These are phyloP conservation scores for Cardamine chenopodiifolia DNA, from an alignment of 345 rosid genomes.

Conservation along the genomic window DNA sequence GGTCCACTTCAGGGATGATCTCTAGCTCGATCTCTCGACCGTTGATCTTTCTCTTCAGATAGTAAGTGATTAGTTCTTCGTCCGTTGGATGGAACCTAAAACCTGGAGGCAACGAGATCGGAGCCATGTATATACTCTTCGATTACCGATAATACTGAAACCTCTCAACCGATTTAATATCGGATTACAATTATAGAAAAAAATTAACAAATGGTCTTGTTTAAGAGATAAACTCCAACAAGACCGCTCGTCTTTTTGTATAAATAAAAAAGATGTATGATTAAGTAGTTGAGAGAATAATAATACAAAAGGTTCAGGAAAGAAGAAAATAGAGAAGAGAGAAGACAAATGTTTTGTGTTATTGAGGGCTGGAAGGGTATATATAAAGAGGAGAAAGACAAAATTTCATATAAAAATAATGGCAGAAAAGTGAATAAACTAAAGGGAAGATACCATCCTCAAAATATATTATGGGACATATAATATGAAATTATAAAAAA, in stretches of 20 bases:
- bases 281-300: background rate
- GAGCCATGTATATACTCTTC: slow-evolving; percentile 49
- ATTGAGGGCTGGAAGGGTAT: slow-evolving; percentile 13
- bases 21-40: slow-evolving; percentile 67
- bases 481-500: slow-evolving; percentile 1
- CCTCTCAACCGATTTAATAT: background rate
- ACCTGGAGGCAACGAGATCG: slow-evolving; percentile 78
- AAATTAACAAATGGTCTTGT: slow-evolving; percentile 31
- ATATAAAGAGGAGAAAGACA: slow-evolving; percentile 26
- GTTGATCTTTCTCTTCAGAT: slow-evolving; percentile 72
- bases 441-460: slow-evolving; percentile 16
- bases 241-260: slow-evolving; percentile 18
- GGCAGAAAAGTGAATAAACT: slow-evolving; percentile 2
- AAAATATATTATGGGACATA: background rate
- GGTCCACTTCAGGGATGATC: slow-evolving; percentile 77
- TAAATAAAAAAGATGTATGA: background rate
- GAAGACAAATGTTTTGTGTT: slow-evolving; percentile 32
- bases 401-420: slow-evolving; percentile 9
- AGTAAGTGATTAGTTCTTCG: slow-evolving; percentile 73
- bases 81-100: slow-evolving; percentile 85
- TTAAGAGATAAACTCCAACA: slow-evolving; percentile 24
- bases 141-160: background rate
- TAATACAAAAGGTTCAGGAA: background rate
- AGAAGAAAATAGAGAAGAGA: slow-evolving; percentile 8
- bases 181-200: background rate